These are phyloP conservation scores for Excoecaria agallocha DNA, from an alignment of 345 rosid genomes.

Conservation along the genomic window DNA sequence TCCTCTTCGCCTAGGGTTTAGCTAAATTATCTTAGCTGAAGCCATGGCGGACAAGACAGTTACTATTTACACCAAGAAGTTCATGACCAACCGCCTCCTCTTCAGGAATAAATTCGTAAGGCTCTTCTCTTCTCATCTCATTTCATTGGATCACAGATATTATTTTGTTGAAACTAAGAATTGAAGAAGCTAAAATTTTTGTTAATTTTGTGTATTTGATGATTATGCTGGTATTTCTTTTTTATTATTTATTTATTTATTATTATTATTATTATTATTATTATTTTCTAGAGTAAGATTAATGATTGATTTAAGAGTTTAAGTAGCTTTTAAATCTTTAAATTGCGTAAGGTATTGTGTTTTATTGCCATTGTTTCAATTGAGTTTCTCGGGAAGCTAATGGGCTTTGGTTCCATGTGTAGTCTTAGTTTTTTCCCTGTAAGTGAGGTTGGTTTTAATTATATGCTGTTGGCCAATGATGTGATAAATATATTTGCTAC, in stretches of 20 bases:
- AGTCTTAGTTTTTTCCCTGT: background rate
- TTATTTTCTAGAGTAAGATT: background rate
- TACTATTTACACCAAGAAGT: conserved; percentile 80
- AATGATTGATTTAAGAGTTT: too few species aligned
- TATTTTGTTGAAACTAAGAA: background rate
- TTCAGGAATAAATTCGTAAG: conserved; percentile 98
- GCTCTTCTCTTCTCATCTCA: background rate
- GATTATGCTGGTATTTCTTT: too few species aligned
- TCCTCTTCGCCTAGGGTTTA: conserved; percentile 1
- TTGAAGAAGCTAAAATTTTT: background rate
- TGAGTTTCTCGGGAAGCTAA: background rate
- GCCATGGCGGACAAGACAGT: conserved; percentile 88
- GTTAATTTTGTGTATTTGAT: background rate
- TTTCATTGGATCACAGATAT: too few species aligned
- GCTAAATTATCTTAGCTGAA: background rate
- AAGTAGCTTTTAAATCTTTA: background rate
- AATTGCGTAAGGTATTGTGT: background rate
- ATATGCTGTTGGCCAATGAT: conserved; percentile 11
- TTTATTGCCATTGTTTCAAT: background rate
- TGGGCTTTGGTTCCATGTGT: too few species aligned
- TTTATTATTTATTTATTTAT: too few species aligned
- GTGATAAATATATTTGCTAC: too few species aligned
- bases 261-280: too few species aligned
- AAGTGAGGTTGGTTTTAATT: background rate
- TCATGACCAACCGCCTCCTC: conserved; percentile 98